phyloP scores from a whole-genome alignment of 2,329 filamentous ascomycete genomes.

The Ceratocystis ficicola region DNA sequence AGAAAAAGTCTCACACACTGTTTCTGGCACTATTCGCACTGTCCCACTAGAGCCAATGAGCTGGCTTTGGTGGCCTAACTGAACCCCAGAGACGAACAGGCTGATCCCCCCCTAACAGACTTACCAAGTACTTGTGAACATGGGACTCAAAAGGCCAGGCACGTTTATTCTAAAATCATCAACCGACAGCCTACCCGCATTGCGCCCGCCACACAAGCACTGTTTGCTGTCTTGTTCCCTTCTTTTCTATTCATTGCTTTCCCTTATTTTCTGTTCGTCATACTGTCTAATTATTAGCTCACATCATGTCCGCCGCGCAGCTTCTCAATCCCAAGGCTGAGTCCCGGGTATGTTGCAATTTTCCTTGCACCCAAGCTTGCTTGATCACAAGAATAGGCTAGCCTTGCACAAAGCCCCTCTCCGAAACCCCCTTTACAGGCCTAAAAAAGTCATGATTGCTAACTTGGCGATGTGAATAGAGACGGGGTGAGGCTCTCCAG shows the following conservation, averaged over 20 bases:
- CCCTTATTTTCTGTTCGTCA: background rate
- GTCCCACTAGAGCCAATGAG: constrained; percentile 12
- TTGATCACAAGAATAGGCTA: constrained; percentile 8
- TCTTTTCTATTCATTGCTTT: constrained; percentile 26
- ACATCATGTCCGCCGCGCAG: constrained; percentile 83
- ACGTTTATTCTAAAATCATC: constrained; percentile 16
- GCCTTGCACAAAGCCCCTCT: constrained; percentile 2
- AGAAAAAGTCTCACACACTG: constrained; percentile 16
- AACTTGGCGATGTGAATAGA: constrained; percentile 38
- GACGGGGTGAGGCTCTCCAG: constrained; percentile 88
- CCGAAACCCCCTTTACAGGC: background rate
- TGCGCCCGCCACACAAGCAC: constrained; percentile 10
- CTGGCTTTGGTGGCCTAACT: background rate
- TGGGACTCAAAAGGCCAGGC: constrained; percentile 12
- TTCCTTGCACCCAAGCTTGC: constrained; percentile 9
- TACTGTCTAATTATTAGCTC: constrained; percentile 32
- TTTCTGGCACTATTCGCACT: constrained; percentile 6
- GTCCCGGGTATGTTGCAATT: constrained; percentile 59
- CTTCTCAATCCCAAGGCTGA: constrained; percentile 98
- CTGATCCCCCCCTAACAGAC: constrained; percentile 4
- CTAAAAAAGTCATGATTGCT: constrained; percentile 16
- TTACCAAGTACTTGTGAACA: background rate
- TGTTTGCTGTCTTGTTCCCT: constrained; percentile 12
- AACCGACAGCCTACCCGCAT: constrained; percentile 13
- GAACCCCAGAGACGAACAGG: background rate